phyloP scores from a whole-genome alignment of 1,284 basidiomycete genomes.

The Tylopilus orsonianus region DNA sequence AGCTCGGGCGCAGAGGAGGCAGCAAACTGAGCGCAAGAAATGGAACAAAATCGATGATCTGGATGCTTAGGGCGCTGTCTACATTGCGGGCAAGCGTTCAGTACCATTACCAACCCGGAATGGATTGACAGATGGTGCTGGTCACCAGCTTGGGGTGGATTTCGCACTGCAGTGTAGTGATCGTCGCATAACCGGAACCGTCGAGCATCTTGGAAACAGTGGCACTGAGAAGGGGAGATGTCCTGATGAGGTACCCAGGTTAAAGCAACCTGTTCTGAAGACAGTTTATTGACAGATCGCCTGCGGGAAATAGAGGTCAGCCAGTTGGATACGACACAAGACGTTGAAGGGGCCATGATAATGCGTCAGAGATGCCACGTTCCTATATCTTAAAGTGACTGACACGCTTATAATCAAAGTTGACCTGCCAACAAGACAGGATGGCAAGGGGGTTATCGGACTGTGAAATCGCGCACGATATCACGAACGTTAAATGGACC shows the following conservation, averaged over 20 bases:
- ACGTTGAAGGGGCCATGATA: conserved; percentile 9
- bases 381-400: no score
- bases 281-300: neutral
- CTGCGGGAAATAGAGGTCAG: neutral
- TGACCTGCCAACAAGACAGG: no score
- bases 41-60: conserved; percentile 24
- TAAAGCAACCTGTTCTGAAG: neutral
- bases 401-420: no score
- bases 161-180: neutral
- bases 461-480: no score
- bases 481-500: no score
- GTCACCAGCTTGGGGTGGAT: neutral
- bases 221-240: neutral
- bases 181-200: neutral
- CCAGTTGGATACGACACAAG: neutral
- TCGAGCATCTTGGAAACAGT: neutral
- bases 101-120: neutral
- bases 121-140: neutral
- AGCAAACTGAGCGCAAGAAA: conserved; percentile 13
- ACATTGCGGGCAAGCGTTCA: conserved; percentile 21
- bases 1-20: conserved; percentile 18
- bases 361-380: no score
- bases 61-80: conserved; percentile 15
- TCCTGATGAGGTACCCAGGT: neutral
- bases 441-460: no score